Base-by-base conservation (phyloP, 257 asterid genomes). In the Fraxinus cuspidata region DNA sequence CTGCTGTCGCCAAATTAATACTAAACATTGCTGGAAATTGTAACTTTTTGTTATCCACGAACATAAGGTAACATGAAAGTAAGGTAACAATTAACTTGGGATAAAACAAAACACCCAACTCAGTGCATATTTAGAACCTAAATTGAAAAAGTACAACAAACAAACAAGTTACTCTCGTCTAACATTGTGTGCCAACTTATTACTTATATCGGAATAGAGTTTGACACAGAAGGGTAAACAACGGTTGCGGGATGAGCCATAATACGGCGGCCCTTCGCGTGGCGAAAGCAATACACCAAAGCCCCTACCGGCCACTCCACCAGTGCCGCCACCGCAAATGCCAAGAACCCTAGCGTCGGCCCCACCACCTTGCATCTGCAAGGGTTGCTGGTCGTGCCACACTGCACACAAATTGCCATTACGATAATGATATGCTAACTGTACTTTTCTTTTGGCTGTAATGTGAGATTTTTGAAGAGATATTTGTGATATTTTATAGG, bases 261-360 rank as follows among this genome's bases (percentile, higher is more conserved):
- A 47, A 92, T 90, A 28, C 97, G 94, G 66, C 98, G 94, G 76
- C 97, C 98, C 87, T 93, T 93, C 11, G 18, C 32, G 85, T 89
- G 98, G 49, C 96, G 97, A 76, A 91, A 91, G 85, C 89, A 82
- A 77, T 86, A 93, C 13, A 92, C 94, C 7, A 90, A 37, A 0
- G 98, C 98, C 10, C 98, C 98, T 11, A 93, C 85, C 19, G 98
- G 98, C 98, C 98, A 91, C 80, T 91, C 97, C 80, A 91, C 91
- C 84, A 90, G 37, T 16, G 91, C 97, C 72, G 96, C 91, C 70
- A 85, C 90, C 1, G 90, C 91, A 73, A 89, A 91, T 0, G 93
- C 98, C 88, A 93, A 19, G 87, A 93, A 87, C n/a, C 98, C 97
- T 1, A 93, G 25, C 7, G 97, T 91, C 1, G 98, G 97, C 0